Base-by-base conservation (phyloP, 1,139 yeast species). In the Lodderomyces beijingensis region DNA sequence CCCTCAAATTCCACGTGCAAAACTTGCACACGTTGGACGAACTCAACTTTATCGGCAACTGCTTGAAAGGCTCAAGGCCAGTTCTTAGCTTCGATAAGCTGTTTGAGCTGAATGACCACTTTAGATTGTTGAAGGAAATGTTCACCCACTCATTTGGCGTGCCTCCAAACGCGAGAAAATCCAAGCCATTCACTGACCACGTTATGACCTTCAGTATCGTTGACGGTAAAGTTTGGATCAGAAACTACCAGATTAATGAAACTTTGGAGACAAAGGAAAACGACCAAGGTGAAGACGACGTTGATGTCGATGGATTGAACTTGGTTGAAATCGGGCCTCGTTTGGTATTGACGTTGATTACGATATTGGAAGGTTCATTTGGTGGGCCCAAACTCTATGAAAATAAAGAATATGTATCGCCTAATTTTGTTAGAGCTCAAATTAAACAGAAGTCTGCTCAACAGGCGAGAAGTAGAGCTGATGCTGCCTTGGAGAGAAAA, bases 321-420 rank as follows among this genome's bases (percentile, higher is more conserved):
- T 70, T 91, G 51, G 84, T 93, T 41, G 99, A 91, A 66, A 88
- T 91, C 47, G 99, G 99, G 3, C 99, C 99, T 34, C 77, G 99
- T 55, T 81, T 89, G 48, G 97, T 93, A 24, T 72, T 93, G 65
- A 91, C 98, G 3, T 79, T 85, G 46, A 89, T 91, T 47, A 82
- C 95, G 40, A 80, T 91, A 34, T 72, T 91, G 44, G 98, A 91
- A 62, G 99, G 98, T 31, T 87, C 97, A 2, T 93, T 91, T 52
- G 94, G 96, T 36, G 98, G 99, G 15, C 96, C 98, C 42, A 88
- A 91, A 70, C 87, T 91, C 45, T 91, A 86, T 63, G 98, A 91
- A 55, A 91, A 91, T 68, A 89, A 86, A 69, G 94, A 91, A 61
- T 91, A 86, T 58, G 96, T 91, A 33, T 85, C 95, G 39, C 98